A percentile compares a stretch with the other conserved stretches of the same genome.
phyloP scores from a whole-genome alignment of 2,329 filamentous ascomycete genomes.

The Calonectria leucothoes region DNA sequence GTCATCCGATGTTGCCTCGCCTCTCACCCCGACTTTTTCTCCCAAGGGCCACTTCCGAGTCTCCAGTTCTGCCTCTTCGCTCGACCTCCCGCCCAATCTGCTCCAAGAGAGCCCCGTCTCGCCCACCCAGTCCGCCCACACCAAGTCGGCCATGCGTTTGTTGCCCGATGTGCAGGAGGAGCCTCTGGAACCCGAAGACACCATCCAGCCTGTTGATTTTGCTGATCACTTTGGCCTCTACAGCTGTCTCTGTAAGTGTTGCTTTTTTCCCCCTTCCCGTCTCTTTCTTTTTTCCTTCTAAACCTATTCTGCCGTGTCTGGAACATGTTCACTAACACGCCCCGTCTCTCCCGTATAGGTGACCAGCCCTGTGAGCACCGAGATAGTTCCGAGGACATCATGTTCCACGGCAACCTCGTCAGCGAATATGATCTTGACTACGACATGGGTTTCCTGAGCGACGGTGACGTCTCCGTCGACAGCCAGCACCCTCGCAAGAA shows the following conservation, averaged over 20 bases:
- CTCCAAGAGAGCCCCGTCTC: slow-evolving; percentile 63
- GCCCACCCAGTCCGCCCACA: slow-evolving; percentile 55
- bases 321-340: slow-evolving; percentile 23
- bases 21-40: slow-evolving; percentile 77
- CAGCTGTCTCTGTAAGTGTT: slow-evolving; percentile 79
- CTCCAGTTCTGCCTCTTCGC: slow-evolving; percentile 82
- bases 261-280: slow-evolving; percentile 2
- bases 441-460: slow-evolving; percentile 74
- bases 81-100: slow-evolving; percentile 67
- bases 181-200: slow-evolving; percentile 75
- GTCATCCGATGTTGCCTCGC: slow-evolving; percentile 75
- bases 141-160: slow-evolving; percentile 70
- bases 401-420: slow-evolving; percentile 51
- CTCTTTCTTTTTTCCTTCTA: neutral
- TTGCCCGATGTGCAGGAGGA: slow-evolving; percentile 90
- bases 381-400: slow-evolving; percentile 54
- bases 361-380: slow-evolving; percentile 72
- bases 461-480: slow-evolving; percentile 65
- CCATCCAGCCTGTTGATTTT: slow-evolving; percentile 58
- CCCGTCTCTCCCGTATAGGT: slow-evolving; percentile 54
- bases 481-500: slow-evolving; percentile 62
- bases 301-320: slow-evolving; percentile 6
- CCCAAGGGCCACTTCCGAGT: slow-evolving; percentile 72
- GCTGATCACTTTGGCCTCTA: slow-evolving; percentile 60
- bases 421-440: slow-evolving; percentile 67